A percentile compares a stretch with the other conserved stretches of the same genome.
These are phyloP conservation scores for Iris pallida DNA, from an alignment of 116 monocot species.

Conservation along the genomic window DNA sequence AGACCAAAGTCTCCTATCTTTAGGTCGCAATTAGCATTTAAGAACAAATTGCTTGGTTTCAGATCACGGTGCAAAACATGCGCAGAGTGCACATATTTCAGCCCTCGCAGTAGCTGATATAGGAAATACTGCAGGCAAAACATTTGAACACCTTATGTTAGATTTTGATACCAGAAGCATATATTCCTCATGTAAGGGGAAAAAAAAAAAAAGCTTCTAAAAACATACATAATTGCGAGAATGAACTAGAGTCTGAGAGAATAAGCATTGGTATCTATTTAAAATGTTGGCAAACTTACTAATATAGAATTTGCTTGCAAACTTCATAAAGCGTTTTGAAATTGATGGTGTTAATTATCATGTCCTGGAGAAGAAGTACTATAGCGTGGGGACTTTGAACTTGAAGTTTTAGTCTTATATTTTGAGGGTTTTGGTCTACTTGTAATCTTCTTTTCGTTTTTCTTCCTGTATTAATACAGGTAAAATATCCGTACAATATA, in stretches of 20 bases:
- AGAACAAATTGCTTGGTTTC: slow-evolving; percentile 47
- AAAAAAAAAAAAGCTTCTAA: not conserved
- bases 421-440: too few relatives aligned
- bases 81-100: slow-evolving; percentile 53
- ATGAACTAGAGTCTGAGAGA: not conserved
- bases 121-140: slow-evolving; percentile 38
- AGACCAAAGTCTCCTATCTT: slow-evolving; percentile 53
- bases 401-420: too few relatives aligned
- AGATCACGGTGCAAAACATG: slow-evolving; percentile 53
- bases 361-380: too few relatives aligned
- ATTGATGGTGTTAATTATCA: too few relatives aligned
- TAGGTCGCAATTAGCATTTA: slow-evolving; percentile 51
- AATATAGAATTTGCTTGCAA: not conserved
- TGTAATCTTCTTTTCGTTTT: too few relatives aligned
- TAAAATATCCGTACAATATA: too few relatives aligned
- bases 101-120: slow-evolving; percentile 47
- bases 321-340: too few relatives aligned
- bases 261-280: not conserved
- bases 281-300: not conserved
- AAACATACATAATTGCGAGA: not conserved
- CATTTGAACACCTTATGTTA: not conserved
- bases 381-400: too few relatives aligned
- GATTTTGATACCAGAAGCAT: not conserved
- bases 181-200: not conserved
- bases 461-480: too few relatives aligned